Conservation (phyloP, 2,329 filamentous ascomycete genomes). For the Cytospora schulzeri region DNA sequence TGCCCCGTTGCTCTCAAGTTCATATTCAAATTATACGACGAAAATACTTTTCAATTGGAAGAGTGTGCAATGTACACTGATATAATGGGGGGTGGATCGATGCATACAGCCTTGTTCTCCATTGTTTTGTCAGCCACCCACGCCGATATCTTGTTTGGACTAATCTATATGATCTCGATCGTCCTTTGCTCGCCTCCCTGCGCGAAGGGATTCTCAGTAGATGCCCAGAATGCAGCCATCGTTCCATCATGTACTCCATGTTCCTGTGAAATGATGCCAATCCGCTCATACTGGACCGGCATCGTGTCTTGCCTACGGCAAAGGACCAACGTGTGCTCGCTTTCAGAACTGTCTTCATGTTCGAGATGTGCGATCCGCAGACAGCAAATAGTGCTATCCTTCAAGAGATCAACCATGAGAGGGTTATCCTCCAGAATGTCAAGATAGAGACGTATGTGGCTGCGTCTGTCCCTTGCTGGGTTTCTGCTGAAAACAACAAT, state of each 20-base stretch:
- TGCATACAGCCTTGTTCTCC: too few relatives aligned
- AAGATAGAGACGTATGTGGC: neutral
- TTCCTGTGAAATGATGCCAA: neutral
- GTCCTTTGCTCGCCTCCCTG: neutral
- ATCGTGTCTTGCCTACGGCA: neutral
- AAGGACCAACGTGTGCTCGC: neutral
- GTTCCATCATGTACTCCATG: neutral
- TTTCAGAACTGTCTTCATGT: neutral
- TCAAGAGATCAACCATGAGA: neutral
- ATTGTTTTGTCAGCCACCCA: too few relatives aligned
- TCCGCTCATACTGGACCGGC: neutral
- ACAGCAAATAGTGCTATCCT: neutral
- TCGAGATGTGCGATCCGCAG: neutral
- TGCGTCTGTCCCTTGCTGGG: neutral
- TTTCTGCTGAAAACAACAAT: neutral
- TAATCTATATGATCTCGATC: neutral
- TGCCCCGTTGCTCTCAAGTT: too few relatives aligned
- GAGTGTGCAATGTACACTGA: too few relatives aligned
- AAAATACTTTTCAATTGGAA: too few relatives aligned
- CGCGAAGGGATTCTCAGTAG: neutral
- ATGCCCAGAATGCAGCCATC: neutral
- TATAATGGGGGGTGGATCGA: too few relatives aligned
- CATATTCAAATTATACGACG: too few relatives aligned
- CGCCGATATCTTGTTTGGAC: too few relatives aligned
- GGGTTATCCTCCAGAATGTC: neutral